A percentile compares a stretch with the other conserved stretches of the same genome.
These are phyloP conservation scores for Talaromyces sp. DNA, from an alignment of 2,329 filamentous ascomycete genomes.

Conservation along the genomic window DNA sequence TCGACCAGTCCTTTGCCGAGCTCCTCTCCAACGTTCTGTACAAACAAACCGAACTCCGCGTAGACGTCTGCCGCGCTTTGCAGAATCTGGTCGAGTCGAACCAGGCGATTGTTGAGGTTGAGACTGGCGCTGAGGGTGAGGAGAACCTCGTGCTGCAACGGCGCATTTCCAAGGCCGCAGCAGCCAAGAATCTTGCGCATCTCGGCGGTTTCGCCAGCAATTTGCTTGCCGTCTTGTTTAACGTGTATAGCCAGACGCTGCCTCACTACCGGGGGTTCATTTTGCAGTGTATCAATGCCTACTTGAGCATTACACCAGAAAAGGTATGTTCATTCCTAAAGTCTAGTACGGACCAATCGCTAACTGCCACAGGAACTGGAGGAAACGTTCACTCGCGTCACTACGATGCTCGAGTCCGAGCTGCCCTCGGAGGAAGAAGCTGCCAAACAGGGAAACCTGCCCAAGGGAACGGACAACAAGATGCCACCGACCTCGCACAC, in stretches of 20 bases:
- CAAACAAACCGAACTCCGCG: conserved; percentile 78
- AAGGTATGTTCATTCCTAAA: conserved; percentile 29
- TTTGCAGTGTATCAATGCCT: conserved; percentile 89
- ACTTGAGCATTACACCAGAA: conserved; percentile 78
- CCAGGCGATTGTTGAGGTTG: conserved; percentile 68
- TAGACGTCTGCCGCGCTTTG: conserved; percentile 80
- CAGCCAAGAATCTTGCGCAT: conserved; percentile 75
- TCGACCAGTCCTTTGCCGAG: conserved; percentile 86
- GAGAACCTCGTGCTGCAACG: conserved; percentile 73
- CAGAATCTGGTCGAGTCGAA: conserved; percentile 90
- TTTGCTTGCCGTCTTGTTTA: conserved; percentile 93
- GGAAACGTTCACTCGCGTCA: conserved; percentile 83
- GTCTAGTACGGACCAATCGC: conserved; percentile 10
- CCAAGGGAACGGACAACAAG: conserved; percentile 60
- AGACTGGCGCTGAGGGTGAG: conserved; percentile 48
- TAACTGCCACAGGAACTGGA: conserved; percentile 59
- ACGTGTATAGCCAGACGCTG: conserved; percentile 94
- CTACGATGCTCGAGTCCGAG: conserved; percentile 71
- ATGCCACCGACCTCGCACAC: conserved; percentile 93
- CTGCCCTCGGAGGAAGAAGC: conserved; percentile 61
- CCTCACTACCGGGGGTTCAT: conserved; percentile 89
- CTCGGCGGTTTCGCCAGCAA: conserved; percentile 77
- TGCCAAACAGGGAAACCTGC: conserved; percentile 57
- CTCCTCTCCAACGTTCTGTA: conserved; percentile 88
- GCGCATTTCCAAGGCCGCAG: conserved; percentile 68